These are phyloP conservation scores for Magnaporthiopsis poae DNA, from an alignment of 2,329 filamentous ascomycete species.

Conservation along the genomic window DNA sequence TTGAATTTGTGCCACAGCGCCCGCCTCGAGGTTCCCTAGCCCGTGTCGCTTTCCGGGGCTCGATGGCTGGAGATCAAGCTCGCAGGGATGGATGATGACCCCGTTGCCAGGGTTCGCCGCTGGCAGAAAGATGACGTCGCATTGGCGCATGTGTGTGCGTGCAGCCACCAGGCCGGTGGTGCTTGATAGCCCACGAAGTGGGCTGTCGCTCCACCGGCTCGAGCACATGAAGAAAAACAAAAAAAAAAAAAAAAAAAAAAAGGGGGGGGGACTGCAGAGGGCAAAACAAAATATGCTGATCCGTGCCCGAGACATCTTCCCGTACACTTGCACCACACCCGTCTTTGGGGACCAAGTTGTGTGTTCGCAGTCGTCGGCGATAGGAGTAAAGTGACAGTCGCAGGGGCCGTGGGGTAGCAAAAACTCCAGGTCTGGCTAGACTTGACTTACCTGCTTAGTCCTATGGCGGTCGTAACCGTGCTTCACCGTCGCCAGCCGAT, in stretches of 20 bases:
- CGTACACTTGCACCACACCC: not conserved
- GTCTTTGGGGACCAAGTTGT: not conserved
- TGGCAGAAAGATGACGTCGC: conserved; percentile 4
- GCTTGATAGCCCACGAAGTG: not conserved
- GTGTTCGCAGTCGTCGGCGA: not conserved
- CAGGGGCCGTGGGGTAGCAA: not conserved
- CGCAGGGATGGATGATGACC: not conserved
- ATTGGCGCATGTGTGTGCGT: not conserved
- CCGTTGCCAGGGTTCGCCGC: not conserved
- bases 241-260: not conserved
- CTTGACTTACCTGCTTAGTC: not conserved
- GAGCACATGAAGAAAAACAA: not conserved
- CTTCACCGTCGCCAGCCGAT: not conserved
- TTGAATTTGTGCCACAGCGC: not conserved
- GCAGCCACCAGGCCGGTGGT: conserved; percentile 1
- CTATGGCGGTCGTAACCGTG: not conserved
- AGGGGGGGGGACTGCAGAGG: not conserved
- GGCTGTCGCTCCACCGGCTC: not conserved
- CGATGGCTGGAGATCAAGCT: not conserved
- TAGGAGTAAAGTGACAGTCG: not conserved
- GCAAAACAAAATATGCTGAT: not conserved
- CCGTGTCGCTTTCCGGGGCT: not conserved
- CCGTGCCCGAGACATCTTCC: not conserved
- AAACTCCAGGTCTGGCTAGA: not conserved
- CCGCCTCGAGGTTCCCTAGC: not conserved